Evolutionary conservation across 108 stramenopile species (phyloP).

Genomic region (Pseudonitzschia multistriata): DNA sequence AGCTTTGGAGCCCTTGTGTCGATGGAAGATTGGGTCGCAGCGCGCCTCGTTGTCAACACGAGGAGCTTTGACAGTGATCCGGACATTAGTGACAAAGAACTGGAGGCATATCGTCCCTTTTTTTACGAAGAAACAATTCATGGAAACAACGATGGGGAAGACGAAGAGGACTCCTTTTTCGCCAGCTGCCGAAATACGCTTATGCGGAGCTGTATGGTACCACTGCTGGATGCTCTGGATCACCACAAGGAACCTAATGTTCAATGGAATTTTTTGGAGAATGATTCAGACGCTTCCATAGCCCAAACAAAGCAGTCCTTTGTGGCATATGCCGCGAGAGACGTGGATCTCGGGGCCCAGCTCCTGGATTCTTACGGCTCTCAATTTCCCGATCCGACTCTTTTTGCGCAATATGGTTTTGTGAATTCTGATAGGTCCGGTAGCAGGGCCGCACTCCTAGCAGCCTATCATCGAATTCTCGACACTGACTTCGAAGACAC

Average conservation of each 20-base stretch:
- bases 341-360: background rate
- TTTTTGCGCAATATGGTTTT: conserved; percentile 14
- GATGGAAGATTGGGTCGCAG: background rate
- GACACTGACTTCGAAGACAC: background rate
- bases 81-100: background rate
- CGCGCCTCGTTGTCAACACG: conserved; percentile 2
- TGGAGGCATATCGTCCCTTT: background rate
- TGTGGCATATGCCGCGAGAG: background rate
- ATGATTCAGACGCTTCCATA: too few species aligned
- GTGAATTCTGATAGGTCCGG: conserved; percentile 3
- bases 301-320: background rate
- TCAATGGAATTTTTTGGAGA: conserved; percentile 6
- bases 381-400: background rate
- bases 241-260: conserved; percentile 17
- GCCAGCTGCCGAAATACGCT: background rate
- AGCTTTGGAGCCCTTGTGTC: background rate
- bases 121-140: background rate
- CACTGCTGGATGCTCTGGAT: conserved; percentile 21
- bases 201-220: conserved; percentile 8
- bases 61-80: background rate
- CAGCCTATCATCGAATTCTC: conserved; percentile 10
- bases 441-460: background rate
- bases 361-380: conserved; percentile 8
- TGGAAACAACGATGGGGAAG: background rate
- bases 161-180: background rate